Base-by-base conservation (phyloP, 2,329 filamentous ascomycete genomes). In the Podosphaera xanthii region DNA sequence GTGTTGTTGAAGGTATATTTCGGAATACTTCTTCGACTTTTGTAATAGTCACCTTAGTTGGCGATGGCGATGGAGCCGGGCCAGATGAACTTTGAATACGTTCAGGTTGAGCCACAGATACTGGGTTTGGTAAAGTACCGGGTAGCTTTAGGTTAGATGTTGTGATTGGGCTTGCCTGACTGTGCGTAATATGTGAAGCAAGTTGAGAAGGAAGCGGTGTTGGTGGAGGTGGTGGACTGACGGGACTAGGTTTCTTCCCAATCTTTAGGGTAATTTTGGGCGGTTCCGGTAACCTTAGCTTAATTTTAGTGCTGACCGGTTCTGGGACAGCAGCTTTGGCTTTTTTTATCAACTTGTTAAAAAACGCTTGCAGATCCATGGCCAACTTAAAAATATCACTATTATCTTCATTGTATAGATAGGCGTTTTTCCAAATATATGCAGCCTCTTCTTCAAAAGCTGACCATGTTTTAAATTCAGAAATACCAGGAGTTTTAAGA, bases 321-420 rank as follows among this genome's bases (percentile, higher is more conserved):
- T 92, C 86, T 56, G 79, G 76, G 22, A 91, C 86, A 59, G 77
- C 77, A 54, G 77, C 77, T 69, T 85, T 88, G 8, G 87, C 88
- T 66, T 86, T 78, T 62, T 79, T 80, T 42, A 94, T 70, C 59
- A 86, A 75, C 48, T 78, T 75, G 58, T 80, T 75, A 68, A 94
- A 90, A 66, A 81, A 77, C 69, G 79, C 74, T 84, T 91, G 83
- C 5, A 96, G 78, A 61, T 92, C 82, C 56, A 82, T 79, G 0
- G 88, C 87, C 61, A 92, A 75, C 31, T 79, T 75, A 63, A 83
- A 87, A 58, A 95, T 90, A 14, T 88, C 84, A 67, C 90, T 95
- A 3, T 84, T 86, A 67, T 95, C 89, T 70, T 95, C 87, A 64
- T 96, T 96, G 74, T 91, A 96, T 61, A 84, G 84, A 66, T 82